Evolutionary conservation across 805 yeast genomes (phyloP), one percentile per base, ranked within the genome.

Genomic region (Naumovozyma dairenensis): DNA sequence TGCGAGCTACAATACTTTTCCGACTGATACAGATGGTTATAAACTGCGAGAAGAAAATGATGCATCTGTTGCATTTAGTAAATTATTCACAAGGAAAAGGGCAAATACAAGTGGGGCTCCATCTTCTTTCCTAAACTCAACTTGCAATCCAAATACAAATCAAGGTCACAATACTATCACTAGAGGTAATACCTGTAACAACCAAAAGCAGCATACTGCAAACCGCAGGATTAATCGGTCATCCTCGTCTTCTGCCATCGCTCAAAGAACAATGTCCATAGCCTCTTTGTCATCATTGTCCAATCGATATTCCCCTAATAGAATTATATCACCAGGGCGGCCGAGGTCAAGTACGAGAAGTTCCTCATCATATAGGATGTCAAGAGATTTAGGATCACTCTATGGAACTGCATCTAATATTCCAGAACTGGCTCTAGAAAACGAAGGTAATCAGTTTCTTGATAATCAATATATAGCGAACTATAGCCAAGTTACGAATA

Each of bases 51-150:
- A 55, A 34, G 60, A 55, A 28, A 57, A 57, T 38, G 62, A 57
- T 40, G 62, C 62, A 4, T 52, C 60, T 6, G 45, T 55, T 19
- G 62, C 60, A 35, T 57, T 57, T 29, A 53, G 53, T 33, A 57
- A 55, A 33, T 45, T 57, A 45, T 53, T 55, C 34, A 45, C 52
- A n/a, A 46, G 51, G 37, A 55, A 52, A 36, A 44, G 53, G 35
- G 43, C 55, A 29, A 52, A 51, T 34, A 53, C 54, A 31, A 45
- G 44, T 40, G 53, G 50, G 40, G 52, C 62, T 38, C 49, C 44
- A 44, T 44, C 49, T 38, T 50, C 57, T 25, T 52, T 56, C 9
- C 25, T 36, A 16, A 31, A 31, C 22, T 7, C 9, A 6, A 35
- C 31, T 26, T 21, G 30, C 16, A 30, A 22, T 19, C 8, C 29